Evolutionary conservation across 2,329 filamentous ascomycete genomes (phyloP).

Genomic region (Phaeosphaeriaceae sp.): DNA sequence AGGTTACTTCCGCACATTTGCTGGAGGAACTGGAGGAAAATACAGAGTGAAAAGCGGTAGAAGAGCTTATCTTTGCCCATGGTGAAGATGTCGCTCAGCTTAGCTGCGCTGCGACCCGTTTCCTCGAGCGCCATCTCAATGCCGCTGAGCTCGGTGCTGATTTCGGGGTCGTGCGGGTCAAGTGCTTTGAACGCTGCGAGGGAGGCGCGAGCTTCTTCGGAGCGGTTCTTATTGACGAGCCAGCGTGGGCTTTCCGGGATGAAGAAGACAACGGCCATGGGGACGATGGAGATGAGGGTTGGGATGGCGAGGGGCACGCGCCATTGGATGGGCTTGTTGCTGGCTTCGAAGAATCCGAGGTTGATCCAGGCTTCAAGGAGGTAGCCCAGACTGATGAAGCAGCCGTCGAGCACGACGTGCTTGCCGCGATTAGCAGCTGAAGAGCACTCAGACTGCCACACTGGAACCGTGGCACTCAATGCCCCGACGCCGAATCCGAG

Average conservation of each 20-base stretch:
- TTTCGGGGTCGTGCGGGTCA: constrained; percentile 55
- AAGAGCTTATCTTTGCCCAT: constrained; percentile 71
- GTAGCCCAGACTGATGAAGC: constrained; percentile 57
- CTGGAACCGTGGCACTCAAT: constrained; percentile 54
- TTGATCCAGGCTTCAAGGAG: constrained; percentile 58
- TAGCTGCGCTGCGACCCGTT: constrained; percentile 66
- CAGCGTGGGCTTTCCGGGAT: constrained; percentile 75
- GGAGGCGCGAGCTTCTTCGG: constrained; percentile 66
- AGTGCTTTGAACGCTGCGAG: constrained; percentile 52
- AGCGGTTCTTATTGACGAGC: constrained; percentile 70
- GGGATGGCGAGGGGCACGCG: constrained; percentile 73
- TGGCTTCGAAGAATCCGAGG: constrained; percentile 64
- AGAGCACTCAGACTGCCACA: constrained; percentile 55
- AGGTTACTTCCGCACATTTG: constrained; percentile 60
- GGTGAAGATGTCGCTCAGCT: constrained; percentile 61
- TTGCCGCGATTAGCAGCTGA: constrained; percentile 49
- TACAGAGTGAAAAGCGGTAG: constrained; percentile 61
- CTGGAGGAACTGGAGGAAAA: constrained; percentile 59
- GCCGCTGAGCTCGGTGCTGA: constrained; percentile 70
- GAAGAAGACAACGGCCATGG: constrained; percentile 67
- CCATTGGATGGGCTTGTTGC: constrained; percentile 65
- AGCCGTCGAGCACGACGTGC: constrained; percentile 53
- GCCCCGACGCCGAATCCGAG: constrained; percentile 54
- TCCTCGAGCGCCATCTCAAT: constrained; percentile 57
- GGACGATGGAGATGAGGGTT: constrained; percentile 61